phyloP scores from a whole-genome alignment of 2,329 filamentous ascomycete species.

The Ophiostoma sp. region DNA sequence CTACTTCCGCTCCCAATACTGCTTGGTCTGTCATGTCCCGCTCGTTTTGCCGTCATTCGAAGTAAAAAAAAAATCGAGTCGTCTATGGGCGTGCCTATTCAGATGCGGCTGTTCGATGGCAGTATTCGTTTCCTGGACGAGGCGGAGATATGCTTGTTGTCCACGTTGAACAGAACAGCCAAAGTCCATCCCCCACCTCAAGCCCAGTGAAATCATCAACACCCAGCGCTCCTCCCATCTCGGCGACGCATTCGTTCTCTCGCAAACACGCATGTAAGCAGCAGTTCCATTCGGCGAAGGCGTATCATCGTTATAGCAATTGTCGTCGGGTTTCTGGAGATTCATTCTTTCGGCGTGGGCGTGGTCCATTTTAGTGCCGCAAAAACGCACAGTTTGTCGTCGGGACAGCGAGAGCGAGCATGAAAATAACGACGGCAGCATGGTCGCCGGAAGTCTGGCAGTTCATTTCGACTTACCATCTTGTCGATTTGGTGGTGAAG shows the following conservation, averaged over 20 bases:
- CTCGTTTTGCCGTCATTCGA: background rate
- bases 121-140: background rate
- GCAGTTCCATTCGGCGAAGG: background rate
- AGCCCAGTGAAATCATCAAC: background rate
- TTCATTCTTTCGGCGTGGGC: background rate
- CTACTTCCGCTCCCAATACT: background rate
- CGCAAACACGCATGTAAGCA: background rate
- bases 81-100: background rate
- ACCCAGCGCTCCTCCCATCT: background rate
- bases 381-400: background rate
- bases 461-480: constrained; percentile 28
- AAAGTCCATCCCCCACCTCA: background rate
- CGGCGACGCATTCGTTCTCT: background rate
- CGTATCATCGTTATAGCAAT: background rate
- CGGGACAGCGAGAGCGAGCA: background rate
- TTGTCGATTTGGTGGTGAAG: constrained; percentile 25
- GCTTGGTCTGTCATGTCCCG: constrained; percentile 1
- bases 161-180: background rate
- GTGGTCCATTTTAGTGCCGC: background rate
- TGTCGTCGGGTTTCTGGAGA: background rate
- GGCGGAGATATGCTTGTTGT: background rate
- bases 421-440: constrained; percentile 7
- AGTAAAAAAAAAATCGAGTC: background rate
- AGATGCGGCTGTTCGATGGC: too few relatives aligned
- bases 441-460: constrained; percentile 8